Percentiles rank a stretch among this genome's conserved stretches.
Conservation (phyloP, 495 filamentous ascomycete species). For the Penicillium tannophilum region DNA sequence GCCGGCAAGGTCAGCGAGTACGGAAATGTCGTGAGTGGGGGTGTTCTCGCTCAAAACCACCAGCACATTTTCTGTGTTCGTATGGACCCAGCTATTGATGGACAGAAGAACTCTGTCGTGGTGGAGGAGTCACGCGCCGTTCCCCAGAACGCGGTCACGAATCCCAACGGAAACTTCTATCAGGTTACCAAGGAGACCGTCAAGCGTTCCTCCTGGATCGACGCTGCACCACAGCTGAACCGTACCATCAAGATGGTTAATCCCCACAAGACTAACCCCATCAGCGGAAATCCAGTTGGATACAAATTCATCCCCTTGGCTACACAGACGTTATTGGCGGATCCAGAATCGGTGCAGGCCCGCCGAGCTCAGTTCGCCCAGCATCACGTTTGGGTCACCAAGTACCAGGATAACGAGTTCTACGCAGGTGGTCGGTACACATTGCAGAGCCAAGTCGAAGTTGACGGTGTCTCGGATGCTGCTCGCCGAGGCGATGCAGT, state of each 20-base stretch:
- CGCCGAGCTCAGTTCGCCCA: slow-evolving; percentile 85
- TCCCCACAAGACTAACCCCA: slow-evolving; percentile 61
- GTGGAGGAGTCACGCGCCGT: slow-evolving; percentile 75
- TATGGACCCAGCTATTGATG: slow-evolving; percentile 83
- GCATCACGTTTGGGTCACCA: slow-evolving; percentile 82
- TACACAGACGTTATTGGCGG: slow-evolving; percentile 80
- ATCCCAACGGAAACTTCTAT: slow-evolving; percentile 85
- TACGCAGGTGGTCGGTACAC: slow-evolving; percentile 88
- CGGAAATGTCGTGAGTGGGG: slow-evolving; percentile 86
- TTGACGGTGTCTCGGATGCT: slow-evolving; percentile 63
- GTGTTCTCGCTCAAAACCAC: slow-evolving; percentile 79
- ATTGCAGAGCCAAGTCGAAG: slow-evolving; percentile 66
- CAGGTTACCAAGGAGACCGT: slow-evolving; percentile 62
- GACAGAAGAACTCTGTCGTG: slow-evolving; percentile 67
- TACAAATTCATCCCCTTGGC: slow-evolving; percentile 79
- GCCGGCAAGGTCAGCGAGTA: slow-evolving; percentile 59
- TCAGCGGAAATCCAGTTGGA: slow-evolving; percentile 75
- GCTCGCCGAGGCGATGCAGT: slow-evolving; percentile 55
- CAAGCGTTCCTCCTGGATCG: slow-evolving; percentile 63
- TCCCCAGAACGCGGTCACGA: slow-evolving; percentile 67
- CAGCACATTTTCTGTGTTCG: slow-evolving; percentile 94
- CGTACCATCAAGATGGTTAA: slow-evolving; percentile 85
- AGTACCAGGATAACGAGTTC: slow-evolving; percentile 75
- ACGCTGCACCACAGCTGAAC: slow-evolving; percentile 66
- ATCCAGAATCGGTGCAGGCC: slow-evolving; percentile 71